These are phyloP conservation scores for Arthrobotrys conoides DNA, from an alignment of 2,329 filamentous ascomycete species.

Conservation along the genomic window DNA sequence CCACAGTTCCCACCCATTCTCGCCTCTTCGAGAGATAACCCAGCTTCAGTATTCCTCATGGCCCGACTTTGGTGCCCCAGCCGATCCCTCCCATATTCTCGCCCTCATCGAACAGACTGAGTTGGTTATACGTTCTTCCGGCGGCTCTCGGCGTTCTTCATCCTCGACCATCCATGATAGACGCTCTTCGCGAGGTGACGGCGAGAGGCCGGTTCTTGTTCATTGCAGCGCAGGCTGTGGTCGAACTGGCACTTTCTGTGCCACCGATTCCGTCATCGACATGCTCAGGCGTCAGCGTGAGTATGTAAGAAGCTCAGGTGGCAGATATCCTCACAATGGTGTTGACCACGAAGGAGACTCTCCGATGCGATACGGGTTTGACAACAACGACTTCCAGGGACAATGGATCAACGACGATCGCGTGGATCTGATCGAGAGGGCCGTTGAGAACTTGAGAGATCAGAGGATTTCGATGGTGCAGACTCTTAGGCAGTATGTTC, in stretches of 20 bases:
- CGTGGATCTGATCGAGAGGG: constrained; percentile 84
- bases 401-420: constrained; percentile 79
- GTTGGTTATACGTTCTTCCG: constrained; percentile 73
- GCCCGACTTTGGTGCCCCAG: constrained; percentile 96
- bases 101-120: constrained; percentile 87
- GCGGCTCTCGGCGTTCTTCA: constrained; percentile 60
- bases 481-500: constrained; percentile 89
- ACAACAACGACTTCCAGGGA: constrained; percentile 68
- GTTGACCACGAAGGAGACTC: constrained; percentile 65
- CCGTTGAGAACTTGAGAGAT: constrained; percentile 88
- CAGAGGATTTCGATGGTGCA: constrained; percentile 98
- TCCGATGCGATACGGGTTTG: constrained; percentile 51
- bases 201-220: constrained; percentile 81
- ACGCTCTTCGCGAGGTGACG: constrained; percentile 60
- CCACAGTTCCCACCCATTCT: constrained; percentile 82
- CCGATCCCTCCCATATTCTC: constrained; percentile 87
- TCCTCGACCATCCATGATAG: constrained; percentile 64
- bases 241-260: constrained; percentile 95
- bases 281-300: constrained; percentile 88
- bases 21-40: constrained; percentile 89
- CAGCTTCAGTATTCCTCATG: constrained; percentile 96
- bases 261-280: constrained; percentile 94
- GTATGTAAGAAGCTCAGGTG: constrained; percentile 50
- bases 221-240: constrained; percentile 98
- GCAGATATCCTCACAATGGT: constrained; percentile 59